A percentile compares a stretch with the other conserved stretches of the same genome.
These are phyloP conservation scores for Truncatella angustata DNA, from an alignment of 2,329 filamentous ascomycete species.

Conservation along the genomic window DNA sequence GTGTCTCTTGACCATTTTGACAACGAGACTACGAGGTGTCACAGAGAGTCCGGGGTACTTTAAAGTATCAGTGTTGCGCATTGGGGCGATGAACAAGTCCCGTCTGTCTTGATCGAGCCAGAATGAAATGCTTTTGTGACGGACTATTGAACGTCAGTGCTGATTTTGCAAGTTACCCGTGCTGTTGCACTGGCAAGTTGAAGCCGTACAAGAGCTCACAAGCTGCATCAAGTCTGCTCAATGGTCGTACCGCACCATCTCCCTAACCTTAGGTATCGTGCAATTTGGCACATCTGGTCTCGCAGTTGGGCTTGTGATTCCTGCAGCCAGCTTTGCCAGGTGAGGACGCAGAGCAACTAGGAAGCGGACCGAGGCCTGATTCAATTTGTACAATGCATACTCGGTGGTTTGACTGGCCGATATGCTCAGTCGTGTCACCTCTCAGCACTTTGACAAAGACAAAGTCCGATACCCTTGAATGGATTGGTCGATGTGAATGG, in stretches of 20 bases:
- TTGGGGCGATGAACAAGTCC: too few relatives aligned
- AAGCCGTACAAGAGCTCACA: background rate
- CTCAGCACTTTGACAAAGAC: too few relatives aligned
- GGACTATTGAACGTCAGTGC: background rate
- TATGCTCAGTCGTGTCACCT: background rate
- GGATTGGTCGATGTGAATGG: too few relatives aligned
- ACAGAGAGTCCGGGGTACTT: background rate
- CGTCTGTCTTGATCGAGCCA: too few relatives aligned
- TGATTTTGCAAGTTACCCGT: background rate
- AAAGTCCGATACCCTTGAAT: background rate
- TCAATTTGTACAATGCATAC: slow-evolving; percentile 1
- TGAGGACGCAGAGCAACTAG: background rate
- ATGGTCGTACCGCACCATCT: background rate
- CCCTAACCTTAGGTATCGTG: background rate
- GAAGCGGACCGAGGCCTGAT: slow-evolving; percentile 2
- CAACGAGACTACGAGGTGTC: background rate
- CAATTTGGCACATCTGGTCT: background rate
- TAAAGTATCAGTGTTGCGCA: too few relatives aligned
- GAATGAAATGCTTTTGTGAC: background rate
- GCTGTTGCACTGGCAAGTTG: background rate
- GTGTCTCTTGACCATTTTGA: background rate
- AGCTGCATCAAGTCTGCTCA: background rate
- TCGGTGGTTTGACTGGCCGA: background rate
- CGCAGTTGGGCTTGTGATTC: slow-evolving; percentile 3
- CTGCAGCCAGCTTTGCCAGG: background rate